These are phyloP conservation scores for Singerocomus inundabilis DNA, from an alignment of 1,284 basidiomycete species.

Conservation along the genomic window DNA sequence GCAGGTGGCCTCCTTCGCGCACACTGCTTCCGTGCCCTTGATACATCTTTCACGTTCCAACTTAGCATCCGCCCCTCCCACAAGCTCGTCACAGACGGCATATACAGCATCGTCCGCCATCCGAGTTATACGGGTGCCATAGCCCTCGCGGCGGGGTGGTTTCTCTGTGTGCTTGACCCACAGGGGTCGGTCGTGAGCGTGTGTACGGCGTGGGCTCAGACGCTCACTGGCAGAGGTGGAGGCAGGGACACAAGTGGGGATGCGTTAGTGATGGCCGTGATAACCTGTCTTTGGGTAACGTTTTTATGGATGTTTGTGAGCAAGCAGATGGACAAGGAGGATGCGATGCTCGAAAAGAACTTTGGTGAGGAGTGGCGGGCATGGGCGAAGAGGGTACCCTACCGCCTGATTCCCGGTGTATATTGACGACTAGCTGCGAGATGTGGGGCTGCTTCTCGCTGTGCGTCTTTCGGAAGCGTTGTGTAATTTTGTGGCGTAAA, in stretches of 20 bases:
- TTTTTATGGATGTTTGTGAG: fast-evolving
- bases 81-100: constrained; percentile 26
- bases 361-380: constrained; percentile 42
- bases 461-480: too few relatives aligned
- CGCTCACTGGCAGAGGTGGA: not conserved
- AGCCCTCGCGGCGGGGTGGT: not conserved
- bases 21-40: constrained; percentile 22
- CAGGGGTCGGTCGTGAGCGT: not conserved
- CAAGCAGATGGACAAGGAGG: constrained; percentile 34
- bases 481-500: too few relatives aligned
- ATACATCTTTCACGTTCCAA: constrained; percentile 29
- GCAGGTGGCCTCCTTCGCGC: constrained; percentile 18
- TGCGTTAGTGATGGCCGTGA: not conserved
- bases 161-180: constrained; percentile 12
- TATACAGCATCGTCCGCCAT: constrained; percentile 31
- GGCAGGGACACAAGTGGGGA: not conserved
- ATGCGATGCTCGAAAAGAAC: constrained; percentile 36
- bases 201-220: not conserved
- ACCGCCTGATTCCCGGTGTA: constrained; percentile 39
- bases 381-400: constrained; percentile 40
- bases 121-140: constrained; percentile 25
- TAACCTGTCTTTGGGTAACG: constrained; percentile 1
- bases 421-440: constrained; percentile 25
- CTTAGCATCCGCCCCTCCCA: constrained; percentile 27
- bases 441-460: too few relatives aligned